These are phyloP conservation scores for Hyaloscypha variabilis DNA, from an alignment of 495 filamentous ascomycete genomes.

Conservation along the genomic window DNA sequence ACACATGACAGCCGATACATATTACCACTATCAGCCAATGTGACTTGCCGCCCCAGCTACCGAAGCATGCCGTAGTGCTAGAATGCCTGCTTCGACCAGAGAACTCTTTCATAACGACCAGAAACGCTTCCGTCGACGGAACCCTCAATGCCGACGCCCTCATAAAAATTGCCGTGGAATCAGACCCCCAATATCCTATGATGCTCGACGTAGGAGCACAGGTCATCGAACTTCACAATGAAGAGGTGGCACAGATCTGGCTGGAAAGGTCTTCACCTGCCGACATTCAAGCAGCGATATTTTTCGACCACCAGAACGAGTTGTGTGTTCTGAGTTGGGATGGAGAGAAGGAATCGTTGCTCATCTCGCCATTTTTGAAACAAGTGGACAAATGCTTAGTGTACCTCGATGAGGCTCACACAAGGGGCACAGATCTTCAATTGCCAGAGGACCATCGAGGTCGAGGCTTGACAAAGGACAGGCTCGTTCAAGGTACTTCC, in stretches of 20 bases:
- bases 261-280: slow-evolving; percentile 33
- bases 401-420: slow-evolving; percentile 77
- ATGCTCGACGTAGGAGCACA: slow-evolving; percentile 78
- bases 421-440: slow-evolving; percentile 72
- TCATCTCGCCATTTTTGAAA: slow-evolving; percentile 60
- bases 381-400: slow-evolving; percentile 67
- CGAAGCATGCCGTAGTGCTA: slow-evolving; percentile 69
- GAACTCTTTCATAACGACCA: slow-evolving; percentile 48
- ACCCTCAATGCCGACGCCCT: slow-evolving; percentile 45
- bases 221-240: slow-evolving; percentile 65
- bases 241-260: slow-evolving; percentile 53
- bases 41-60: slow-evolving; percentile 56
- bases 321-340: slow-evolving; percentile 45
- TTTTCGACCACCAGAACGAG: slow-evolving; percentile 54
- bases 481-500: too few species aligned
- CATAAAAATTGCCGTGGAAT: slow-evolving; percentile 43
- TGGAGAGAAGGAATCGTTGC: slow-evolving; percentile 51
- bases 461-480: too few species aligned
- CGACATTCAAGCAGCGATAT: slow-evolving; percentile 51
- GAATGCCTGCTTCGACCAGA: slow-evolving; percentile 56
- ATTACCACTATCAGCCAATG: slow-evolving; percentile 56
- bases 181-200: slow-evolving; percentile 50
- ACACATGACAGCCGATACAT: slow-evolving; percentile 66
- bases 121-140: slow-evolving; percentile 13
- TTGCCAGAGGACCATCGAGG: slow-evolving; percentile 59